These are phyloP conservation scores for Balansia obtecta DNA, from an alignment of 2,329 filamentous ascomycete species.

Conservation along the genomic window DNA sequence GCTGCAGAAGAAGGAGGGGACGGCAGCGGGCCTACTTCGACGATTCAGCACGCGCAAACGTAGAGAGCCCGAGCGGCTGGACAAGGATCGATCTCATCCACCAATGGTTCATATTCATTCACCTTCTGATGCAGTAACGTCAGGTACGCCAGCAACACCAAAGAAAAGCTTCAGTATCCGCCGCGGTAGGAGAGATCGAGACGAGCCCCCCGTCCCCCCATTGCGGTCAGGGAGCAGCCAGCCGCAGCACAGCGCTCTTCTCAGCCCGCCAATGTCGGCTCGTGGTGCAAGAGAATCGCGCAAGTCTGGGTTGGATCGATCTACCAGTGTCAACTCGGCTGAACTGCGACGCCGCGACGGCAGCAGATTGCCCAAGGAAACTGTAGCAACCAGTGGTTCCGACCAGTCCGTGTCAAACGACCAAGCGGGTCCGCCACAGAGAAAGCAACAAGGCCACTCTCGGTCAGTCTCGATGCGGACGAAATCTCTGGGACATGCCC, in stretches of 20 bases:
- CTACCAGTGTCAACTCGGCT: slow-evolving; percentile 83
- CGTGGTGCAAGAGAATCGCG: slow-evolving; percentile 43
- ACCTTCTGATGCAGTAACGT: slow-evolving; percentile 42
- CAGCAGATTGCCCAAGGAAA: slow-evolving; percentile 42
- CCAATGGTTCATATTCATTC: slow-evolving; percentile 68
- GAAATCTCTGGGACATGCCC: slow-evolving; percentile 79
- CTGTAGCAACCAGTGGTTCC: slow-evolving; percentile 65
- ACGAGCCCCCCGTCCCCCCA: slow-evolving; percentile 34
- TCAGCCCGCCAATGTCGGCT: slow-evolving; percentile 58
- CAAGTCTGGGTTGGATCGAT: slow-evolving; percentile 62
- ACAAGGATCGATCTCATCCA: slow-evolving; percentile 56
- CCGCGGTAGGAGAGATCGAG: slow-evolving; percentile 40
- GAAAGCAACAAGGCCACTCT: slow-evolving; percentile 32
- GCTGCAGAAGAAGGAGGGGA: slow-evolving; percentile 69
- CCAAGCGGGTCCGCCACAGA: slow-evolving; percentile 37
- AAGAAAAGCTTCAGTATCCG: slow-evolving; percentile 85
- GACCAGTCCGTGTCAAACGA: slow-evolving; percentile 56
- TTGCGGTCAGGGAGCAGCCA: slow-evolving; percentile 48
- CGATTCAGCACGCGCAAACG: slow-evolving; percentile 82
- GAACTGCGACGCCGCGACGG: slow-evolving; percentile 58
- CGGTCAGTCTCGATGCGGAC: slow-evolving; percentile 58
- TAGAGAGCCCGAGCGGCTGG: slow-evolving; percentile 50
- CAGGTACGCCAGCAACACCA: slow-evolving; percentile 38
- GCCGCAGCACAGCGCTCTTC: slow-evolving; percentile 64
- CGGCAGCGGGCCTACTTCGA: slow-evolving; percentile 70